phyloP scores from a whole-genome alignment of 257 asterid genomes.

The Linderniella brevidens region DNA sequence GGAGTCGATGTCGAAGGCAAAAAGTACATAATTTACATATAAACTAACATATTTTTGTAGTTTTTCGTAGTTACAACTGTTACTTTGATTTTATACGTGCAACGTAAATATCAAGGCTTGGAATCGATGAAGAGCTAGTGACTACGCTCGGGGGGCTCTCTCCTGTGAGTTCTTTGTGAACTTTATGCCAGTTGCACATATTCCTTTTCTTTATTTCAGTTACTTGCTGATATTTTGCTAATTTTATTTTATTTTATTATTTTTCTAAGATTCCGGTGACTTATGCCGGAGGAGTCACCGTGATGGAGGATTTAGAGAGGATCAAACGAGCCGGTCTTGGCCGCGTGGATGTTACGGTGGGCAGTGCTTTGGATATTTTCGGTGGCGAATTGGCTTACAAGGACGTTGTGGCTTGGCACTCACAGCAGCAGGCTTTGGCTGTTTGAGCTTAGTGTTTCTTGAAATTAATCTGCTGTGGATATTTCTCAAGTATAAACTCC shows the following conservation, averaged over 20 bases:
- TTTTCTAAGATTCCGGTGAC: constrained; percentile 71
- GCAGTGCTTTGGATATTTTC: constrained; percentile 87
- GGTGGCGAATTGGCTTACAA: constrained; percentile 76
- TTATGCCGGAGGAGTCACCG: constrained; percentile 87
- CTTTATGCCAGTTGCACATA: constrained; percentile 2
- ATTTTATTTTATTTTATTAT: constrained; percentile 5
- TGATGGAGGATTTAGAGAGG: constrained; percentile 67
- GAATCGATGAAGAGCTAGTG: constrained; percentile 94
- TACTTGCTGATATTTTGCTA: constrained; percentile 1
- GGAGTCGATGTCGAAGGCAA: constrained; percentile 99
- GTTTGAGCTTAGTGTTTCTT: constrained; percentile 12
- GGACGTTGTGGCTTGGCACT: constrained; percentile 85
- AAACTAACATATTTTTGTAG: neutral
- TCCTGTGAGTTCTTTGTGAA: constrained; percentile 28
- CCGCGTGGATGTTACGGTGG: constrained; percentile 83
- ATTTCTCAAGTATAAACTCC: constrained; percentile 3
- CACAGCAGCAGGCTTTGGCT: constrained; percentile 36
- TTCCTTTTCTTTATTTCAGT: neutral
- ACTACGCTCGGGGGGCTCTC: constrained; percentile 67
- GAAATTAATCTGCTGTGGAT: neutral
- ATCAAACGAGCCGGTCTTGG: constrained; percentile 67
- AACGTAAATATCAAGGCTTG: constrained; percentile 38
- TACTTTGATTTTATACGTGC: constrained; percentile 8
- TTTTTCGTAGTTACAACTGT: neutral
- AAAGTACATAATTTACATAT: constrained; percentile 30